Conservation (phyloP, 345 rosid species). For the Euphorbia pulcherrima region DNA sequence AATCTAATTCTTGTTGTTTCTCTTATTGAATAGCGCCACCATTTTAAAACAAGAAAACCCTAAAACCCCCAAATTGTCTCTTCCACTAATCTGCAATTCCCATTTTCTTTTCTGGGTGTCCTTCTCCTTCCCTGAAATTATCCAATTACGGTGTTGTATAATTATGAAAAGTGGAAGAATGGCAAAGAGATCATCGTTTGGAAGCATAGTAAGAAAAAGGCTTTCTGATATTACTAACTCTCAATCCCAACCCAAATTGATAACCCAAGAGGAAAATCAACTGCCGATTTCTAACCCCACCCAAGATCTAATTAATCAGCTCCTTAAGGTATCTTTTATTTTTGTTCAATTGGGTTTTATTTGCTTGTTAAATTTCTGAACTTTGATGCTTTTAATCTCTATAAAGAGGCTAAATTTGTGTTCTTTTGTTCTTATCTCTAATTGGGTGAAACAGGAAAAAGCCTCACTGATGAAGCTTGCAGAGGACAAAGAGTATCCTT, state of each 20-base stretch:
- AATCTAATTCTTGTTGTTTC: neutral
- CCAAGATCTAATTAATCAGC: slow-evolving; percentile 36
- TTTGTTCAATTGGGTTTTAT: neutral
- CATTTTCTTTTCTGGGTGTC: slow-evolving; percentile 4
- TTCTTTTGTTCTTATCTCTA: neutral
- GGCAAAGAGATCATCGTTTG: slow-evolving; percentile 39
- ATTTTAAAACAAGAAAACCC: neutral
- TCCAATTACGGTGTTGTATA: neutral
- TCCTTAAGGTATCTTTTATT: slow-evolving; percentile 40
- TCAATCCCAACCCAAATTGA: slow-evolving; percentile 32
- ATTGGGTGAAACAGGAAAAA: slow-evolving; percentile 53
- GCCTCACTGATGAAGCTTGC: slow-evolving; percentile 49
- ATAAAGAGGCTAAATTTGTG: neutral
- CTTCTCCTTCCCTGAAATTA: neutral
- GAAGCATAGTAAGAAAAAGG: slow-evolving; percentile 43
- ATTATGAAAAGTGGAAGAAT: slow-evolving; percentile 24
- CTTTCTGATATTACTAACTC: slow-evolving; percentile 65
- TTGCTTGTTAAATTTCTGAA: neutral
- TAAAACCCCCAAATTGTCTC: neutral
- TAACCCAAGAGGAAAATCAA: slow-evolving; percentile 25
- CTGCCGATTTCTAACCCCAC: slow-evolving; percentile 17
- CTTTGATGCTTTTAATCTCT: neutral
- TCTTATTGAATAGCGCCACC: neutral
- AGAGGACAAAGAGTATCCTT: slow-evolving; percentile 77
- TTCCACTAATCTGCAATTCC: neutral